phyloP scores from a whole-genome alignment of 495 filamentous ascomycete genomes.

The Talaromyces trachyspermus region DNA sequence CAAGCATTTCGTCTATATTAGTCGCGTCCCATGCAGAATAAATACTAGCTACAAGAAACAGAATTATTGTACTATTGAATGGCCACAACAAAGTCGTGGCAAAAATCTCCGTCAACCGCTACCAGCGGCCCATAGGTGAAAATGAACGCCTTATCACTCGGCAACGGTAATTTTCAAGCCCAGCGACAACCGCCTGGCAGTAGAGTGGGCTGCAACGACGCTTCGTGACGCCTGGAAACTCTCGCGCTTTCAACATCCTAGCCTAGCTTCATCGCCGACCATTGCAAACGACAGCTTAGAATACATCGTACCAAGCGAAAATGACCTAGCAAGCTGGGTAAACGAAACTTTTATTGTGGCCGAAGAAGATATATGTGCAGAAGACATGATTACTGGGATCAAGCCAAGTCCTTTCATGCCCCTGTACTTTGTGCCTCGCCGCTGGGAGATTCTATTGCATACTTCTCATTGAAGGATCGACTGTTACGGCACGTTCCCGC shows the following conservation, averaged over 20 bases:
- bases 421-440: constrained; percentile 15
- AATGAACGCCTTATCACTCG: constrained; percentile 21
- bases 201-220: not conserved
- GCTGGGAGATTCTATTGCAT: constrained; percentile 17
- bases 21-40: no score
- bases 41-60: not conserved
- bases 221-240: constrained; percentile 21
- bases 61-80: not conserved
- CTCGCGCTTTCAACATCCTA: constrained; percentile 26
- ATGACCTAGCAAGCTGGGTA: constrained; percentile 19
- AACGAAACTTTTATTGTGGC: constrained; percentile 18
- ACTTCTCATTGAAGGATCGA: constrained; percentile 28
- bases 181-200: not conserved
- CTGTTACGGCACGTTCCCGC: constrained; percentile 21
- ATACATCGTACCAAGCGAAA: constrained; percentile 16
- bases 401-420: constrained; percentile 12
- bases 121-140: constrained; percentile 16
- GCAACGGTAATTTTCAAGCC: constrained; percentile 10
- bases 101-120: constrained; percentile 9
- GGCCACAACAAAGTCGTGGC: constrained; percentile 17
- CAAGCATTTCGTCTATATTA: no score
- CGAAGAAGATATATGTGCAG: constrained; percentile 6
- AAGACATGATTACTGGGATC: constrained; percentile 17
- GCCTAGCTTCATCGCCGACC: constrained; percentile 16
- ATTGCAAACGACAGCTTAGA: constrained; percentile 8